phyloP scores from a whole-genome alignment of 176 grass and related monocot species.

The Ampelocalamus luodianensis region DNA sequence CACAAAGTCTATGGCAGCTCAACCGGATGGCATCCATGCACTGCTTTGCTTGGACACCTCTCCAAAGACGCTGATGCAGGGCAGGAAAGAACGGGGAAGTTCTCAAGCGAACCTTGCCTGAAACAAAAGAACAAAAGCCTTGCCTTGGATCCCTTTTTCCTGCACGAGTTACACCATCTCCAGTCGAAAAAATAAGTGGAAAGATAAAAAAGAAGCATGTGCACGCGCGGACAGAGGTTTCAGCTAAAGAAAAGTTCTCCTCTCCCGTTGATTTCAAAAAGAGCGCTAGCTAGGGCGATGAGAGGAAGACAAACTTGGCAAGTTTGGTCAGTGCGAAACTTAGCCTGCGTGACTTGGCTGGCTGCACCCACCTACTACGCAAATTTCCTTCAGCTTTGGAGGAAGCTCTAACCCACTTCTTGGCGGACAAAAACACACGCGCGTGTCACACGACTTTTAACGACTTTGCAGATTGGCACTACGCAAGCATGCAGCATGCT shows the following conservation, averaged over 20 bases:
- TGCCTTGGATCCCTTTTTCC: constrained; percentile 42
- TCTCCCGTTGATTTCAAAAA: background rate
- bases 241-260: background rate
- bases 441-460: too few relatives aligned
- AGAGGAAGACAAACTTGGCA: constrained; percentile 30
- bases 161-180: background rate
- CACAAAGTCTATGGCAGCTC: background rate
- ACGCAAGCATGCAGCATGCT: background rate
- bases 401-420: background rate
- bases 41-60: background rate
- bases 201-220: background rate
- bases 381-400: background rate
- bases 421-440: background rate
- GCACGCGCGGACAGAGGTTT: constrained; percentile 16
- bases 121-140: background rate
- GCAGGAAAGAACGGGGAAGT: constrained; percentile 39
- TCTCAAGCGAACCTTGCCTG: background rate
- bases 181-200: background rate
- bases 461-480: background rate
- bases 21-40: background rate
- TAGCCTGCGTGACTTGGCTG: background rate
- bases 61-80: background rate
- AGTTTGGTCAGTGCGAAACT: background rate
- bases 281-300: background rate
- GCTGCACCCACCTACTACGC: background rate